Evolutionary conservation across 2,329 filamentous ascomycete species (phyloP).

Genomic region (Pyrenophora tritici-repentis): DNA sequence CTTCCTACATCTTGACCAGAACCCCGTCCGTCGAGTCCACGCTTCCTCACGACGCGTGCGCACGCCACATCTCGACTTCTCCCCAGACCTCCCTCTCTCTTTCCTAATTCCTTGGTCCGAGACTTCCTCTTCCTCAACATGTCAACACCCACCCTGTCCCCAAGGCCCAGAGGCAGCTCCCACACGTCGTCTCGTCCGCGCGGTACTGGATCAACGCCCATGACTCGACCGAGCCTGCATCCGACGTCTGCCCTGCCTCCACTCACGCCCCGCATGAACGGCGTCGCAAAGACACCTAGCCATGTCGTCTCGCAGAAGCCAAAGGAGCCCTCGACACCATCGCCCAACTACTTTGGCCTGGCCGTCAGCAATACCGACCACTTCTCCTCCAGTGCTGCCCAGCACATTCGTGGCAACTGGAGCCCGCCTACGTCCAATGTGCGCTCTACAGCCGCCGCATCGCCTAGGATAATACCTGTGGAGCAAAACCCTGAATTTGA

Average conservation of each 20-base stretch:
- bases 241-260: conserved; percentile 29
- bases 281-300: conserved; percentile 40
- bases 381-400: conserved; percentile 63
- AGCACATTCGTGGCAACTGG: conserved; percentile 73
- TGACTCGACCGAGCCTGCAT: conserved; percentile 36
- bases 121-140: conserved; percentile 15
- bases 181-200: conserved; percentile 32
- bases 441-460: conserved; percentile 69
- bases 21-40: conserved; percentile 16
- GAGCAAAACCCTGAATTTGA: conserved; percentile 84
- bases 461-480: conserved; percentile 71
- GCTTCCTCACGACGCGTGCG: conserved; percentile 15
- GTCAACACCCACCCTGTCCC: conserved; percentile 45
- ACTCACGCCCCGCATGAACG: conserved; percentile 42
- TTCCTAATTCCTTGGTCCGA: too few species aligned
- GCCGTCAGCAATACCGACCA: conserved; percentile 64
- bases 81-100: too few species aligned
- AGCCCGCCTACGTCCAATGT: conserved; percentile 73
- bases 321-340: conserved; percentile 52
- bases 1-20: conserved; percentile 18
- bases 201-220: conserved; percentile 33
- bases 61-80: conserved; percentile 1
- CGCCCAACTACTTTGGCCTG: conserved; percentile 88
- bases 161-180: conserved; percentile 37
- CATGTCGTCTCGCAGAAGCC: conserved; percentile 27